phyloP scores from a whole-genome alignment of 805 yeast genomes.

The Yamadazyma phyllophila region DNA sequence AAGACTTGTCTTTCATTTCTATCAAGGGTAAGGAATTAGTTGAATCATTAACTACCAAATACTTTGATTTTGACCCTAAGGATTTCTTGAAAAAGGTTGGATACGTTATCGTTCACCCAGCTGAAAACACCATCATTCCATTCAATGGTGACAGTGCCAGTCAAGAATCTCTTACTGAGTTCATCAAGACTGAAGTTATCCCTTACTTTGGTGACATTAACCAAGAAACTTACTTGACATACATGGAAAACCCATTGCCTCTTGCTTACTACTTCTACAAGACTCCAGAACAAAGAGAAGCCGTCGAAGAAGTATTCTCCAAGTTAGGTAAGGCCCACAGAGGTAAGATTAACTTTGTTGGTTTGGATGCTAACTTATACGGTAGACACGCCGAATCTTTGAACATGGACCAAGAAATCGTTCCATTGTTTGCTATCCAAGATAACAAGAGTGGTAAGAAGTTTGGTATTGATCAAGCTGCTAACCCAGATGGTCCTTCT shows the following conservation, averaged over 20 bases:
- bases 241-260: slow-evolving; percentile 72
- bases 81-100: slow-evolving; percentile 11
- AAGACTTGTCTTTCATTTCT: slow-evolving; percentile 56
- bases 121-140: slow-evolving; percentile 45
- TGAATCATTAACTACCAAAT: slow-evolving; percentile 34
- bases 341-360: slow-evolving; percentile 84
- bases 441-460: slow-evolving; percentile 65
- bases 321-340: slow-evolving; percentile 71
- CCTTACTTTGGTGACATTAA: slow-evolving; percentile 88
- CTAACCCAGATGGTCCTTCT: slow-evolving; percentile 42
- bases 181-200: slow-evolving; percentile 60
- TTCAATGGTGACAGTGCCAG: slow-evolving; percentile 37
- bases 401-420: slow-evolving; percentile 76
- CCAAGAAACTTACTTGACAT: slow-evolving; percentile 72
- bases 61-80: slow-evolving; percentile 32
- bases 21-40: slow-evolving; percentile 39
- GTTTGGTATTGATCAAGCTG: slow-evolving; percentile 70
- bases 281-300: slow-evolving; percentile 61
- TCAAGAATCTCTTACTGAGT: slow-evolving; percentile 39
- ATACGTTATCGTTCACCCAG: slow-evolving; percentile 49
- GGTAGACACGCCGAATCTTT: slow-evolving; percentile 87
- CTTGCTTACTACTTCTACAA: slow-evolving; percentile 86
- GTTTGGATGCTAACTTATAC: slow-evolving; percentile 74
- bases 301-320: slow-evolving; percentile 49
- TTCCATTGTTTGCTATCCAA: slow-evolving; percentile 88